Evolutionary conservation across 257 asterid species (phyloP).

Genomic region (Schizonepeta tenuifolia): DNA sequence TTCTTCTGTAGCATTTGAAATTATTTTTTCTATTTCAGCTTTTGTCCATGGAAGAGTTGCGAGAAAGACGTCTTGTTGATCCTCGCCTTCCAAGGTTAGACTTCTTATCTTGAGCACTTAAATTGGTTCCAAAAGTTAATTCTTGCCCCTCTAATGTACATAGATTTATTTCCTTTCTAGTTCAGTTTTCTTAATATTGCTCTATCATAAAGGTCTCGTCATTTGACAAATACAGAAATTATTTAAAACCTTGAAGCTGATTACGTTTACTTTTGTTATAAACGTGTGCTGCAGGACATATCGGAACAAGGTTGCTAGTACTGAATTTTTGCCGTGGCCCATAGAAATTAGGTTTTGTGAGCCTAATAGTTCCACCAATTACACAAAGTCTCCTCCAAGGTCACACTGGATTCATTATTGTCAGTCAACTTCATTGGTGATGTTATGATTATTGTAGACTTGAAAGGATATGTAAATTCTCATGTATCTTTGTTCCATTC

Average conservation of each 20-base stretch:
- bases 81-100: slow-evolving; percentile 93
- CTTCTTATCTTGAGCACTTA: slow-evolving; percentile 19
- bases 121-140: slow-evolving; percentile 27
- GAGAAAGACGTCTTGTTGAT: slow-evolving; percentile 81
- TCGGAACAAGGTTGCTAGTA: slow-evolving; percentile 82
- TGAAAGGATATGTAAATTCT: slow-evolving; percentile 24
- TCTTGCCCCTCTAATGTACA: neutral
- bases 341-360: slow-evolving; percentile 84
- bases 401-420: slow-evolving; percentile 38
- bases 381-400: slow-evolving; percentile 91
- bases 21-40: slow-evolving; percentile 57
- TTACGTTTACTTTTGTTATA: neutral
- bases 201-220: slow-evolving; percentile 20
- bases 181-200: slow-evolving; percentile 16
- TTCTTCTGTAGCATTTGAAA: slow-evolving; percentile 20
- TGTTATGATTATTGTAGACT: slow-evolving; percentile 25
- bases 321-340: slow-evolving; percentile 84
- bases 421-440: slow-evolving; percentile 26
- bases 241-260: slow-evolving; percentile 15
- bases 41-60: slow-evolving; percentile 85
- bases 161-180: slow-evolving; percentile 20
- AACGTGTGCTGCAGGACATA: slow-evolving; percentile 64
- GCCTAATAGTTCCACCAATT: slow-evolving; percentile 66
- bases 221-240: slow-evolving; percentile 23
- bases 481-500: slow-evolving; percentile 28